Percentiles rank a stretch among this genome's conserved stretches.
Evolutionary conservation across 208 protist genomes (phyloP).

Genomic region (Leishmania amazonensis): DNA sequence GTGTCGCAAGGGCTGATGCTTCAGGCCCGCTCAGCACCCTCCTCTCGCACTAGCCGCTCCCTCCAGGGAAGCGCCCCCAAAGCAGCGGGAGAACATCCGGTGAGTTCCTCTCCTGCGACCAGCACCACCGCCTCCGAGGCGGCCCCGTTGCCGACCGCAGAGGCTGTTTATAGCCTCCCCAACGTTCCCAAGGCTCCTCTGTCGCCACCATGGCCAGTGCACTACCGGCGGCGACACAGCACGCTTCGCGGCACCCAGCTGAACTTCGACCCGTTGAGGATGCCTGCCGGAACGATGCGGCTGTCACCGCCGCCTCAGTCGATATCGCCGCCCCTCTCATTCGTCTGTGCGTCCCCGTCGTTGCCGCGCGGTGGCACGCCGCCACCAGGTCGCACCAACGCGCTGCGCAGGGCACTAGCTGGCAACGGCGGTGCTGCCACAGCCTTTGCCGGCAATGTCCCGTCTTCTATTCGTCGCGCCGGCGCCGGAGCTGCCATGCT

Average conservation of each 20-base stretch:
- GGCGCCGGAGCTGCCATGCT: not conserved
- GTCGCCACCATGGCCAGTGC: not conserved
- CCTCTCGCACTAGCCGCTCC: slow-evolving; percentile 6
- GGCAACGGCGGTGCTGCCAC: not conserved
- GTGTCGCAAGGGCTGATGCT: slow-evolving; percentile 23
- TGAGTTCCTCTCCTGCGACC: not conserved
- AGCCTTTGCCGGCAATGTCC: slow-evolving; percentile 1
- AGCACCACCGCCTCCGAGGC: not conserved
- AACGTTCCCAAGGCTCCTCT: not conserved
- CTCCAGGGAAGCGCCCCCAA: slow-evolving; percentile 10
- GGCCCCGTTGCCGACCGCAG: not conserved
- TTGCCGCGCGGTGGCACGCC: slow-evolving; percentile 6
- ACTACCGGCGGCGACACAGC: slow-evolving; percentile 23
- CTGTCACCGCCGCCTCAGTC: not conserved
- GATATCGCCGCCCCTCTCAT: not conserved
- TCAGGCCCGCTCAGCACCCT: slow-evolving; percentile 23
- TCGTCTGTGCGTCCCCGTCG: not conserved
- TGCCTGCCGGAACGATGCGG: not conserved
- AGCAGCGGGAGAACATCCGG: not conserved
- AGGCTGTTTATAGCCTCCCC: no score
- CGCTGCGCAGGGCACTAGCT: slow-evolving; percentile 8
- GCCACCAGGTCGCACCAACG: slow-evolving; percentile 1
- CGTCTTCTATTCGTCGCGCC: not conserved
- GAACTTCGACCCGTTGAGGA: not conserved
- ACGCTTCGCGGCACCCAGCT: slow-evolving; percentile 25